A percentile compares a stretch with the other conserved stretches of the same genome.
These are phyloP conservation scores for Spergularia marina DNA, from an alignment of 148 eudicot genomes.

Conservation along the genomic window DNA sequence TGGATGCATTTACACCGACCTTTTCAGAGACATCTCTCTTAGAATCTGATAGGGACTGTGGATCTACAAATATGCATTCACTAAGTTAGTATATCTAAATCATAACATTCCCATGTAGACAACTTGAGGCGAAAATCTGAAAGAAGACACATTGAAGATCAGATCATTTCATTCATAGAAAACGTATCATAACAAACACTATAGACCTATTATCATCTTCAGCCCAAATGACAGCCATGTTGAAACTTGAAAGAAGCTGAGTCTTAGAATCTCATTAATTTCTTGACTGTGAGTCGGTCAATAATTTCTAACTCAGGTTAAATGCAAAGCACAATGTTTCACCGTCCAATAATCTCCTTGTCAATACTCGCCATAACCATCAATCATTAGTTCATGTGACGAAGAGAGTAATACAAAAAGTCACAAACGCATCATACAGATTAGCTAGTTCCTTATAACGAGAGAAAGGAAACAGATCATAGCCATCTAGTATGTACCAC, in stretches of 20 bases:
- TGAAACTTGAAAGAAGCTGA: not conserved
- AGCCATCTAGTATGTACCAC: not conserved
- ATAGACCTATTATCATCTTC: not conserved
- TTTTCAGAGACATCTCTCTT: slow-evolving; percentile 47
- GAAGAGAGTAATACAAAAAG: not conserved
- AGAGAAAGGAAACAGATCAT: not conserved
- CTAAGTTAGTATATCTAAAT: slow-evolving; percentile 14
- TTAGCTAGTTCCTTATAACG: not conserved
- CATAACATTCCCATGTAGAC: not conserved
- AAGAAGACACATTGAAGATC: not conserved
- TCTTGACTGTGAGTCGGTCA: not conserved
- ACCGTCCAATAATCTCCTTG: not conserved
- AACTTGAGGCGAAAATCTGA: not conserved
- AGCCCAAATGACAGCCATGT: not conserved
- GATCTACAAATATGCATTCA: slow-evolving; percentile 33
- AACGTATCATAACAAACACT: not conserved
- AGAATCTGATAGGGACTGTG: slow-evolving; percentile 30
- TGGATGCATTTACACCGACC: slow-evolving; percentile 33
- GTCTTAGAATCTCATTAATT: not conserved
- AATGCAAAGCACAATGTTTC: not conserved
- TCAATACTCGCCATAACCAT: not conserved
- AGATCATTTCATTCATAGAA: not conserved
- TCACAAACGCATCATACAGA: not conserved
- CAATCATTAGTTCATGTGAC: not conserved
- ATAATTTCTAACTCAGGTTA: not conserved